These are phyloP conservation scores for Haematococcus sp. DNA, from an alignment of 139 green algal genomes.

Conservation along the genomic window DNA sequence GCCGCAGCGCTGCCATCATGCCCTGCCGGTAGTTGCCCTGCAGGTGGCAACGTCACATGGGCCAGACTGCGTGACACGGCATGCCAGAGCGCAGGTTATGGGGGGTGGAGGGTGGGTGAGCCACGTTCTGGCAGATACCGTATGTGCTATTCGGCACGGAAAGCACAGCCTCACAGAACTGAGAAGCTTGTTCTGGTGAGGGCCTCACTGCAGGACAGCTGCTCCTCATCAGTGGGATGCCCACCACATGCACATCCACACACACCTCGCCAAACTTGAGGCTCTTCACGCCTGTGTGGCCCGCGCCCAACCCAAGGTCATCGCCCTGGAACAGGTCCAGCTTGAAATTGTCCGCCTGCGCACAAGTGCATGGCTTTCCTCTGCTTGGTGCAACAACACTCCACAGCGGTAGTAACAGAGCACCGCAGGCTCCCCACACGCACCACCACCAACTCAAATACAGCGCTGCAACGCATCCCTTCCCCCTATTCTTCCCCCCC, in stretches of 20 bases:
- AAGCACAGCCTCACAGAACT: background rate
- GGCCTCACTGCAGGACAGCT: too few species aligned
- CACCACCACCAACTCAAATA: background rate
- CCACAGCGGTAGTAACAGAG: background rate
- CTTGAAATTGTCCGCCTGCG: constrained; percentile 18
- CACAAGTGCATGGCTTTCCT: background rate
- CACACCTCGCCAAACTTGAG: constrained; percentile 12
- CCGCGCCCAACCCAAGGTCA: background rate
- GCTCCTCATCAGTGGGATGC: too few species aligned
- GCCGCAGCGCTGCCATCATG: constrained; percentile 2
- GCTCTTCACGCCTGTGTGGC: background rate
- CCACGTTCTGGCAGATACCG: too few species aligned
- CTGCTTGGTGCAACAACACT: background rate
- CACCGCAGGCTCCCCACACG: background rate
- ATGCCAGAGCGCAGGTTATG: background rate
- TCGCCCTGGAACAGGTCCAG: constrained; percentile 17
- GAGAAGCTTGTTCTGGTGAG: background rate
- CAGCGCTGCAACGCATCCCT: too few species aligned
- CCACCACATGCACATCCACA: background rate
- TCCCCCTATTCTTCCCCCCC: too few species aligned
- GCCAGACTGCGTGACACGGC: background rate
- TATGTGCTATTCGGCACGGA: background rate
- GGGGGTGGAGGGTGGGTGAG: background rate
- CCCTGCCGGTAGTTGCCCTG: constrained; percentile 17
- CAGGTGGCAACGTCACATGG: background rate